Percentiles rank a stretch among this genome's conserved stretches.
Evolutionary conservation across 768 basidiomycete genomes (phyloP).

Genomic region (Rhodotorula sphaerocarpa): DNA sequence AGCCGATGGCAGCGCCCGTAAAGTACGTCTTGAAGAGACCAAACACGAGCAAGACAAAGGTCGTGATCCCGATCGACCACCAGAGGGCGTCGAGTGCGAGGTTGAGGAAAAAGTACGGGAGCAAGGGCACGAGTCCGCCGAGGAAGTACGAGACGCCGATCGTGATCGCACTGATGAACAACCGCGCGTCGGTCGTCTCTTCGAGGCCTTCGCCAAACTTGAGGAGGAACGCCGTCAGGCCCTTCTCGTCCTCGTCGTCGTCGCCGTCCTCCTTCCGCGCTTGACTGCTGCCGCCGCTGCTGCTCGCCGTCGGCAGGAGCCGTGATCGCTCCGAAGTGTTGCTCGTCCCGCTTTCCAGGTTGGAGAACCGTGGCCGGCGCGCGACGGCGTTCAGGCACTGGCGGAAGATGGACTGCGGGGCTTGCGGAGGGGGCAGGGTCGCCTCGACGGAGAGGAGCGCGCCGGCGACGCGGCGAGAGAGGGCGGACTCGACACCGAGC

Average conservation of each 20-base stretch:
- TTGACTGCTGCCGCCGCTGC: no score
- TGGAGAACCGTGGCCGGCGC: slow-evolving; percentile 32
- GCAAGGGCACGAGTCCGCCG: slow-evolving; percentile 83
- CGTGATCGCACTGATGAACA: slow-evolving; percentile 85
- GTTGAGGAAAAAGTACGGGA: slow-evolving; percentile 65
- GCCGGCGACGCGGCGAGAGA: slow-evolving; percentile 69
- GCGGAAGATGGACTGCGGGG: slow-evolving; percentile 31
- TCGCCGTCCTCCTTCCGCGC: slow-evolving; percentile 38
- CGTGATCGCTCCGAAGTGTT: slow-evolving; percentile 17
- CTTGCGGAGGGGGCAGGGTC: slow-evolving; percentile 33
- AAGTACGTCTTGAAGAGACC: slow-evolving; percentile 63
- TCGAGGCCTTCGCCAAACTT: slow-evolving; percentile 94
- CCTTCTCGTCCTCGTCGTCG: slow-evolving; percentile 63
- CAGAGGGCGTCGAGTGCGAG: slow-evolving; percentile 52
- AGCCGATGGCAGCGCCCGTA: slow-evolving; percentile 46
- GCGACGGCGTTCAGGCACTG: slow-evolving; percentile 31
- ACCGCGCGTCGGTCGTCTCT: slow-evolving; percentile 72
- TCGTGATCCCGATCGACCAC: slow-evolving; percentile 63
- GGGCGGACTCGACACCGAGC: slow-evolving; percentile 75
- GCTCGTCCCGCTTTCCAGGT: background rate
- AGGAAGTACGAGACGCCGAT: slow-evolving; percentile 86
- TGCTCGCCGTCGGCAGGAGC: slow-evolving; percentile 14
- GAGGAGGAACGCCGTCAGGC: slow-evolving; percentile 83
- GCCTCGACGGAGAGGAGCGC: slow-evolving; percentile 52
- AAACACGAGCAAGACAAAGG: slow-evolving; percentile 75